Conservation (phyloP, 768 basidiomycete species). For the Lactifluus pinguis region DNA sequence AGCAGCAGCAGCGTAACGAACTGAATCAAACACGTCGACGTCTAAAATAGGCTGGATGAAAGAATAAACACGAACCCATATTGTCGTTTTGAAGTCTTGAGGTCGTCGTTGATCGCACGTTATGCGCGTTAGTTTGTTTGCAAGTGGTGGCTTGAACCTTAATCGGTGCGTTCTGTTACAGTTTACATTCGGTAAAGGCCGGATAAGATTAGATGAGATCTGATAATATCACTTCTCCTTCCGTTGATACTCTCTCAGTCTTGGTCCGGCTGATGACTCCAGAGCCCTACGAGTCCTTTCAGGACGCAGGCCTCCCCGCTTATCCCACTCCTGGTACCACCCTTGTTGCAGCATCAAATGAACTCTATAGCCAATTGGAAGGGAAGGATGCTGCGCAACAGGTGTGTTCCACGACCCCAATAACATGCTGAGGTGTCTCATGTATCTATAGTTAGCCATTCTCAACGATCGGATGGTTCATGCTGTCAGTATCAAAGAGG, state of each 20-base stretch:
- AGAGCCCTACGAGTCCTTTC: conserved; percentile 6
- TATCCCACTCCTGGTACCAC: background rate
- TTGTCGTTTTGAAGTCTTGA: conserved; percentile 32
- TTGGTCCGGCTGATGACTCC: background rate
- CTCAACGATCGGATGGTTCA: conserved; percentile 18
- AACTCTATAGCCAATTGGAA: conserved; percentile 8
- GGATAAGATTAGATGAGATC: conserved; percentile 13
- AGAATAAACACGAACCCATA: conserved; percentile 28
- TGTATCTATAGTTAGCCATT: conserved; percentile 2
- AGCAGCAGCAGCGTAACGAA: conserved; percentile 89
- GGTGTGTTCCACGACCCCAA: conserved; percentile 1
- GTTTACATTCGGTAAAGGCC: conserved; percentile 1
- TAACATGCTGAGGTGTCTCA: background rate
- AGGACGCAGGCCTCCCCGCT: background rate
- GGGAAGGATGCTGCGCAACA: conserved; percentile 16
- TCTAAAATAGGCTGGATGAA: background rate
- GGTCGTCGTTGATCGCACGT: background rate
- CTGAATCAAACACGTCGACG: conserved; percentile 33
- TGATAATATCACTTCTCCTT: background rate
- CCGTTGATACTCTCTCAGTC: background rate
- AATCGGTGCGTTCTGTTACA: background rate
- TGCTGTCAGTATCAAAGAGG: conserved; percentile 19
- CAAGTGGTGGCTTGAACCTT: conserved; percentile 17
- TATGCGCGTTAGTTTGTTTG: background rate
- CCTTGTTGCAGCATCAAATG: background rate